Conservation (phyloP, 2,329 filamentous ascomycete genomes). For the Didymella lethalis region DNA sequence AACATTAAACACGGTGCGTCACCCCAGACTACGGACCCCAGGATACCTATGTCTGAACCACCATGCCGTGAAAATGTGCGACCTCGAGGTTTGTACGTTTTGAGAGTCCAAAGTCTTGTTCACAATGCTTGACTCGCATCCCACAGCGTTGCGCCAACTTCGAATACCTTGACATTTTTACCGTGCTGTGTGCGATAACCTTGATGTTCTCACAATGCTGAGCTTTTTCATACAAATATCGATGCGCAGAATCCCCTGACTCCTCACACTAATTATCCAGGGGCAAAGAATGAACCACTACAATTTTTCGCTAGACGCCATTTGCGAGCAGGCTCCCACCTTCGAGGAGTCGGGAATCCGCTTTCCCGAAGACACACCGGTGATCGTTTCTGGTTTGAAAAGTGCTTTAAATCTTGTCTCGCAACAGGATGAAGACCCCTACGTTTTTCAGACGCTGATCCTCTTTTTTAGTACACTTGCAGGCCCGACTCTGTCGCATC, state of each 20-base stretch:
- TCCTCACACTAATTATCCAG: neutral
- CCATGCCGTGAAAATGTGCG: neutral
- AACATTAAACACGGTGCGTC: too few species aligned
- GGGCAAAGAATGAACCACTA: neutral
- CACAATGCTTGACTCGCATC: neutral
- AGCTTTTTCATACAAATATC: neutral
- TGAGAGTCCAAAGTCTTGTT: neutral
- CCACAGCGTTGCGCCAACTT: neutral
- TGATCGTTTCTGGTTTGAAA: neutral
- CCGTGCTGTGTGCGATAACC: neutral
- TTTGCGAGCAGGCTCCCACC: neutral
- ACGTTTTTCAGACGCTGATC: neutral
- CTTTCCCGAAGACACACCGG: neutral
- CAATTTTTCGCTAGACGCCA: neutral
- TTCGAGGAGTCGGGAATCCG: neutral
- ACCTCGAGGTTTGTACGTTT: neutral
- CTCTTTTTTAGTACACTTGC: neutral
- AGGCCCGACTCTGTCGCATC: neutral
- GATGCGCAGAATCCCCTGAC: neutral
- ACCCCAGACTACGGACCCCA: neutral
- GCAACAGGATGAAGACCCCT: neutral
- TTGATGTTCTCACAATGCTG: neutral
- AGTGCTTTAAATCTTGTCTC: neutral
- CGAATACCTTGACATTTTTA: neutral
- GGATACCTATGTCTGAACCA: neutral